Percentiles rank a stretch among this genome's conserved stretches.
These are phyloP conservation scores for Myxozyma nipponensis DNA, from an alignment of 805 yeast genomes.

Conservation along the genomic window DNA sequence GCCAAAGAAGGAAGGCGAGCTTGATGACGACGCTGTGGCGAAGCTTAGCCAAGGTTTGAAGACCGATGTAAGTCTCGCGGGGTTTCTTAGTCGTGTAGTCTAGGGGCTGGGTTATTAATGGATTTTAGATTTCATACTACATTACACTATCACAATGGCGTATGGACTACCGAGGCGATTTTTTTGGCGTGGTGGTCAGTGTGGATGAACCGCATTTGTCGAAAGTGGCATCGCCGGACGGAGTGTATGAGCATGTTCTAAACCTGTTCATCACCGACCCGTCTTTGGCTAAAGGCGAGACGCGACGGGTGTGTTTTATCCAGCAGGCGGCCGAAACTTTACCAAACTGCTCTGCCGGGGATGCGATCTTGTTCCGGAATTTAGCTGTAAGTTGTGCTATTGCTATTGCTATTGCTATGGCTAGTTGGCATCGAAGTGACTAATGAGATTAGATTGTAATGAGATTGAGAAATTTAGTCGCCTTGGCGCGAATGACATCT, in stretches of 20 bases:
- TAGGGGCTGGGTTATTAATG: no score
- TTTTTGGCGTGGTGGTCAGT: conserved; percentile 10
- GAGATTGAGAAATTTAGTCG: conserved; percentile 2
- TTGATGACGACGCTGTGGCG: no score
- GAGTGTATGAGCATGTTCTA: not conserved
- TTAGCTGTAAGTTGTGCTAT: not conserved
- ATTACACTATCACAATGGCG: not conserved
- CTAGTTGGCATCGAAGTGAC: not conserved
- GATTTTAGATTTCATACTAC: no score
- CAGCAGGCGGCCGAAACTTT: conserved; percentile 6
- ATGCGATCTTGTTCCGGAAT: not conserved
- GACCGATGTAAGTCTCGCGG: no score
- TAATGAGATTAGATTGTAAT: conserved; percentile 2
- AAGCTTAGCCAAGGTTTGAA: no score
- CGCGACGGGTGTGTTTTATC: conserved; percentile 1
- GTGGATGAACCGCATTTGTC: not conserved
- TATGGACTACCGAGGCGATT: conserved; percentile 4
- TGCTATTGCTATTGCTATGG: not conserved
- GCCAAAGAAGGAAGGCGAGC: no score
- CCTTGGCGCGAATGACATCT: conserved; percentile 3
- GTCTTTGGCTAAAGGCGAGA: not conserved
- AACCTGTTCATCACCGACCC: conserved; percentile 9
- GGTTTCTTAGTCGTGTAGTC: no score
- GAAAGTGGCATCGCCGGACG: not conserved
- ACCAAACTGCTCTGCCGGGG: conserved; percentile 5